Conservation (phyloP, 371 early-diverging fungal genomes). For the Capillidium rhysosporum region DNA sequence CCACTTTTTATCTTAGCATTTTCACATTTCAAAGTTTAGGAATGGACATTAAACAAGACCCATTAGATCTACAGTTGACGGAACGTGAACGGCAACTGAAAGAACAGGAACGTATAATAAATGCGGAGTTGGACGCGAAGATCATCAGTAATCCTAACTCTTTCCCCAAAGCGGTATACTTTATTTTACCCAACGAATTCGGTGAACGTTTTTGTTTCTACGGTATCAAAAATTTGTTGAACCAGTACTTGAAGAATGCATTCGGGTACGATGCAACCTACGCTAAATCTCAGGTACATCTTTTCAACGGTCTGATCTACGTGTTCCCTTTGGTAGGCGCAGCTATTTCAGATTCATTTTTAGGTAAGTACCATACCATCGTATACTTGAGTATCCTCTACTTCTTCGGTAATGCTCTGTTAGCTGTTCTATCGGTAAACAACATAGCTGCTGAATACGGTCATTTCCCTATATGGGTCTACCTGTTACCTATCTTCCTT, state of each 20-base stretch:
- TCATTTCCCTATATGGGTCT: neutral
- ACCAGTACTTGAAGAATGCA: constrained; percentile 11
- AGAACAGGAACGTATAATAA: neutral
- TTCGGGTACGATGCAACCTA: constrained; percentile 8
- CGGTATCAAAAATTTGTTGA: constrained; percentile 7
- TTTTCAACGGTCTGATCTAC: constrained; percentile 32
- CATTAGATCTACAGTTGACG: neutral
- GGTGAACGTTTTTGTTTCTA: constrained; percentile 11
- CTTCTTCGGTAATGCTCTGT: neutral
- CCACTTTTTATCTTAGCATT: too few relatives aligned
- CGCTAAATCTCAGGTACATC: constrained; percentile 16
- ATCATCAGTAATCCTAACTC: neutral
- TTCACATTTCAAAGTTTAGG: too few relatives aligned
- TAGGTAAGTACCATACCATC: constrained; percentile 47
- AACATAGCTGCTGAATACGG: neutral
- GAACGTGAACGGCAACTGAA: neutral
- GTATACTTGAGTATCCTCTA: constrained; percentile 10
- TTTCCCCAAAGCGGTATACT: constrained; percentile 9
- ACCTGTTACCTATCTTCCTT: neutral
- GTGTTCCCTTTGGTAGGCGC: constrained; percentile 41
- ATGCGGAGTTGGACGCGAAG: constrained; percentile 6
- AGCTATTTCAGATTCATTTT: constrained; percentile 34
- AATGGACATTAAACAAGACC: too few relatives aligned
- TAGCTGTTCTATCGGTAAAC: constrained; percentile 3
- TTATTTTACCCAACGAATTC: constrained; percentile 12